Evolutionary conservation across 2,329 filamentous ascomycete genomes (phyloP).

Genomic region (Colletotrichum zoysiae): DNA sequence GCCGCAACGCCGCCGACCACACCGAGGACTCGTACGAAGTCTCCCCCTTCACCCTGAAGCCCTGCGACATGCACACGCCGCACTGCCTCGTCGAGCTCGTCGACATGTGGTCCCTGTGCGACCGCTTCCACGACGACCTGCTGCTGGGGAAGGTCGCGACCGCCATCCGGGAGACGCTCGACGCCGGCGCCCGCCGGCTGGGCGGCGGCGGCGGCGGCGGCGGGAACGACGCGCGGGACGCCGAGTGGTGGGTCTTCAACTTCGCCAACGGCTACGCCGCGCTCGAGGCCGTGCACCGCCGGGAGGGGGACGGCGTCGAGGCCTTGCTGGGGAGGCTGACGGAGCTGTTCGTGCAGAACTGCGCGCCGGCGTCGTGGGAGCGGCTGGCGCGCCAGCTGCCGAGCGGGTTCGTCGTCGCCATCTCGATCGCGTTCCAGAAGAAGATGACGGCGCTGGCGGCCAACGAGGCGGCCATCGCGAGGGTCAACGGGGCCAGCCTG

Average conservation of each 20-base stretch:
- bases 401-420: conserved; percentile 19
- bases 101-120: conserved; percentile 36
- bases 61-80: conserved; percentile 36
- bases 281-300: conserved; percentile 22
- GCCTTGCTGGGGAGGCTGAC: conserved; percentile 2
- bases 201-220: conserved; percentile 5
- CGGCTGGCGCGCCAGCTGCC: conserved; percentile 27
- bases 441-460: conserved; percentile 28
- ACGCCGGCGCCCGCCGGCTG: conserved; percentile 22
- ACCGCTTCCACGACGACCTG: conserved; percentile 37
- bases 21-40: conserved; percentile 34
- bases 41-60: conserved; percentile 35
- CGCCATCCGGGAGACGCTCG: conserved; percentile 35
- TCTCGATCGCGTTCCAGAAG: conserved; percentile 36
- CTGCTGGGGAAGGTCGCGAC: conserved; percentile 30
- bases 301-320: conserved; percentile 28
- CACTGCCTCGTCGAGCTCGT: conserved; percentile 34
- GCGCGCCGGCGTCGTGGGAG: conserved; percentile 24
- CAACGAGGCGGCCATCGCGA: conserved; percentile 33
- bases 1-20: conserved; percentile 22
- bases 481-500: conserved; percentile 31
- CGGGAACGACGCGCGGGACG: neutral
- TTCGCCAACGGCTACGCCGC: conserved; percentile 33
- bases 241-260: conserved; percentile 36
- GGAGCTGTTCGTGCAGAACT: conserved; percentile 29